Evolutionary conservation across 2,329 filamentous ascomycete species (phyloP).

Genomic region (Periconia sp.): DNA sequence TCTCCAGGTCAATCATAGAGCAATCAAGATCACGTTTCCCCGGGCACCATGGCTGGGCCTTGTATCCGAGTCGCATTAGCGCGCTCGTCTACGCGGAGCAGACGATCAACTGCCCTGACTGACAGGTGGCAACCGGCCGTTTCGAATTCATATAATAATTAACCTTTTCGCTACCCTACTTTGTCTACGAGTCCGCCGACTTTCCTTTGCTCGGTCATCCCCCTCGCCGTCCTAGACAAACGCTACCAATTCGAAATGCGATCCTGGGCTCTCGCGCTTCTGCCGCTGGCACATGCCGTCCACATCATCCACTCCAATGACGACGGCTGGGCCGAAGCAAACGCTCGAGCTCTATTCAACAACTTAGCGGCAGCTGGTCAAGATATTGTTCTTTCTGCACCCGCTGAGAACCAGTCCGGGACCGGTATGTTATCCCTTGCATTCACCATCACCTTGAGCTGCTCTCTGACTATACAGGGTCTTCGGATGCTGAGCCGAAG

Average conservation of each 20-base stretch:
- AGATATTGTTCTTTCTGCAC: slow-evolving; percentile 68
- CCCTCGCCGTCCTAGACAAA: slow-evolving; percentile 8
- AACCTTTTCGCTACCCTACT: too few relatives aligned
- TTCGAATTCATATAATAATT: too few relatives aligned
- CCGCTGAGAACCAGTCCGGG: slow-evolving; percentile 71
- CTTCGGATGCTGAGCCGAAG: slow-evolving; percentile 56
- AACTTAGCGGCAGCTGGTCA: slow-evolving; percentile 63
- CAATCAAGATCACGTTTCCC: slow-evolving; percentile 31
- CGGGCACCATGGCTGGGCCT: slow-evolving; percentile 5
- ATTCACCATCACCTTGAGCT: background rate
- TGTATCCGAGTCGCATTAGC: background rate
- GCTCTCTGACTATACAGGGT: slow-evolving; percentile 52
- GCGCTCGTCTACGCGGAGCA: too few relatives aligned
- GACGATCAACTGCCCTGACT: too few relatives aligned
- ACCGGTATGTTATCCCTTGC: slow-evolving; percentile 51
- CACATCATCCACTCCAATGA: slow-evolving; percentile 68
- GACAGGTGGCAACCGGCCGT: too few relatives aligned
- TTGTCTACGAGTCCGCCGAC: background rate
- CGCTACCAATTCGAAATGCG: slow-evolving; percentile 27
- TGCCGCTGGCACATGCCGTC: slow-evolving; percentile 34
- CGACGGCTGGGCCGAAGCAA: slow-evolving; percentile 75
- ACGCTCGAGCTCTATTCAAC: slow-evolving; percentile 66
- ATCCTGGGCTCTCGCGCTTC: slow-evolving; percentile 26
- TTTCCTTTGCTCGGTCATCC: background rate
- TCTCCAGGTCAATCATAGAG: slow-evolving; percentile 31